Conservation (phyloP, 1,139 yeast species). For the Hansenula sp. region DNA sequence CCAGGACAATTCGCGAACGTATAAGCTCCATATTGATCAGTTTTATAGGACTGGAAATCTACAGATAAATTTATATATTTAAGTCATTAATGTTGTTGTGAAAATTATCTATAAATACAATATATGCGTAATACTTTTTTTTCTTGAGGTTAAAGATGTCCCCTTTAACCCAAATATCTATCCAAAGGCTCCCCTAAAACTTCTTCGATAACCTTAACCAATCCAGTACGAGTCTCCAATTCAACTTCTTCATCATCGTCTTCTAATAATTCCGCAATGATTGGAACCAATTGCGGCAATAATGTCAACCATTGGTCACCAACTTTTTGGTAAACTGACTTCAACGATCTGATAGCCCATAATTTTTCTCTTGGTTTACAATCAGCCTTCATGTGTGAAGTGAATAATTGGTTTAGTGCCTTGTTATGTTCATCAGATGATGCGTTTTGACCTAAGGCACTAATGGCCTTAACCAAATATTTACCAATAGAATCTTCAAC, state of each 20-base stretch:
- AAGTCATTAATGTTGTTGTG: no score
- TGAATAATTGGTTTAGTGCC: conserved; percentile 50
- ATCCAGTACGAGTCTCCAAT: conserved; percentile 84
- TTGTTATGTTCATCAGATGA: conserved; percentile 84
- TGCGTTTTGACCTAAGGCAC: conserved; percentile 65
- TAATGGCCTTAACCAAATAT: conserved; percentile 74
- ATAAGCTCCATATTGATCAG: no score
- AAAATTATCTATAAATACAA: no score
- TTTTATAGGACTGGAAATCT: no score
- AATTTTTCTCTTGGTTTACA: conserved; percentile 57
- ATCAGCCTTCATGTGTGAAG: conserved; percentile 52
- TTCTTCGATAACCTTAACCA: conserved; percentile 86
- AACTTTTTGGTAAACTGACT: conserved; percentile 79
- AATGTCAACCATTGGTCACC: conserved; percentile 93
- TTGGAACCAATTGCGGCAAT: conserved; percentile 92
- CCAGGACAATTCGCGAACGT: no score
- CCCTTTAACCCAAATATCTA: conserved; percentile 57
- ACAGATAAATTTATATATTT: no score
- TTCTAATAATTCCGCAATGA: conserved; percentile 90
- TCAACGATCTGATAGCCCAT: conserved; percentile 80
- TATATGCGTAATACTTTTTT: not conserved
- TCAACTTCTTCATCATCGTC: conserved; percentile 96
- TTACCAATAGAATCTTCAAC: conserved; percentile 73
- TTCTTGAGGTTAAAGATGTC: no score
- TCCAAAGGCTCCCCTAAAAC: conserved; percentile 95